Base-by-base conservation (phyloP, 2,329 filamentous ascomycete species). In the Coniochaeta ligniaria region DNA sequence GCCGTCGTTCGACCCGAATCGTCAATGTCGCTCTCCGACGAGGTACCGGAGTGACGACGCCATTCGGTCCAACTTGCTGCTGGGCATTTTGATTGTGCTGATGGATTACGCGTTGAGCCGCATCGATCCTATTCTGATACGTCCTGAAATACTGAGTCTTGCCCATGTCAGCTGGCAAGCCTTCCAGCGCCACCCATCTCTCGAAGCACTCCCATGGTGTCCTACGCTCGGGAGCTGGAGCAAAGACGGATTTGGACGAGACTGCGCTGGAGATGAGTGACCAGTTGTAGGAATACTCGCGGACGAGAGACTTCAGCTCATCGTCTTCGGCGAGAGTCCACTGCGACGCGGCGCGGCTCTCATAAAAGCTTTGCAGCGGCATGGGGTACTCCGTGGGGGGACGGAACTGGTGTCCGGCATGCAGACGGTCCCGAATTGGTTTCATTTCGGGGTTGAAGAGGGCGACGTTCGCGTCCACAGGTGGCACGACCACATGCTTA, bases 191-290 rank as follows among this genome's bases (percentile, higher is more conserved):
- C 60, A 97, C 90, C 94, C 94, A 99, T 50, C 95, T 85, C 74
- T 99, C 95, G 68, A 99, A 99, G 71, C 95, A 99, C 76, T 99
- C 95, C 95, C 95, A 99, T 0, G 94, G 92, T 2, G 94, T 98
- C 56, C 95, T 85, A 63, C 95, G 84, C 71, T 98, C 94, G 12
- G 92, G 87, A 1, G 91, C 92, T 22, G 93, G 94, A n/a, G 86
- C 83, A 69, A 92, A 96, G 16, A 87, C 72, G 0, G 92, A 96
- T 59, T 85, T 86, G 17, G 89, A 83, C 1, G 86, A 83, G 59
- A 98, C 78, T 62, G 94, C 88, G 66, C 85, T 90, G 1, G 93
- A 91, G 59, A 98, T 96, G 6, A 99, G 80, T 3, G 92, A 96
- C 95, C 95, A 99, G 68, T 99, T 99, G 78, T 97, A 98, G 0